Conservation (phyloP, 2,329 filamentous ascomycete species). For the Ustilaginoidea virens region DNA sequence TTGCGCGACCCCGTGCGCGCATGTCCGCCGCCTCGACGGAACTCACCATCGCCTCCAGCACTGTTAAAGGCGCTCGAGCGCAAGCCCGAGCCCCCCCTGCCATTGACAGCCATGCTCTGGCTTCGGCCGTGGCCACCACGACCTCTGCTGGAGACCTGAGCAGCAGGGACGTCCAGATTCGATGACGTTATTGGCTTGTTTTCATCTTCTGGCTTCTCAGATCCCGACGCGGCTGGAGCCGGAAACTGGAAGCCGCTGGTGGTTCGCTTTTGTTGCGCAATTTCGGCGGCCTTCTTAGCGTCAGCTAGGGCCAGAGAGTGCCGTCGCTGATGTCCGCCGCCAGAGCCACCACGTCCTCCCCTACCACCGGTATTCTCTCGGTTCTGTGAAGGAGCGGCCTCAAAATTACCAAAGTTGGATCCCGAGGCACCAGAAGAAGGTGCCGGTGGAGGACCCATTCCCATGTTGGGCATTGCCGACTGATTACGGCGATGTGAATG, state of each 20-base stretch:
- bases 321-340: constrained; percentile 74
- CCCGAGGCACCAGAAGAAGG: constrained; percentile 84
- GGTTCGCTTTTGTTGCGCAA: constrained; percentile 92
- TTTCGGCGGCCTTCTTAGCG: constrained; percentile 91
- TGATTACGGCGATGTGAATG: constrained; percentile 92
- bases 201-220: constrained; percentile 43
- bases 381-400: constrained; percentile 30
- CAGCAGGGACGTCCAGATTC: constrained; percentile 18
- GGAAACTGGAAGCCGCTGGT: constrained; percentile 93
- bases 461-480: constrained; percentile 86
- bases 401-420: constrained; percentile 64
- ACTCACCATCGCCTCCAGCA: constrained; percentile 43
- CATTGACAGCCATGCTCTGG: constrained; percentile 77
- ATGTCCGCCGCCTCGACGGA: constrained; percentile 67
- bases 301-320: constrained; percentile 91
- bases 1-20: constrained; percentile 75
- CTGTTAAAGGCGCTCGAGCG: constrained; percentile 43
- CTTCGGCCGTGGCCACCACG: constrained; percentile 56
- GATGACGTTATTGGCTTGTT: constrained; percentile 18
- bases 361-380: constrained; percentile 32
- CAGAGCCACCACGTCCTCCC: constrained; percentile 51
- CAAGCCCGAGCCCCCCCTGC: constrained; percentile 53
- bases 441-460: constrained; percentile 75
- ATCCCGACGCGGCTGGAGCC: constrained; percentile 50
- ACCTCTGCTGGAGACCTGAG: constrained; percentile 31